These are phyloP conservation scores for Dryadomyces quercus-mongolicae DNA, from an alignment of 2,329 filamentous ascomycete genomes.

Conservation along the genomic window DNA sequence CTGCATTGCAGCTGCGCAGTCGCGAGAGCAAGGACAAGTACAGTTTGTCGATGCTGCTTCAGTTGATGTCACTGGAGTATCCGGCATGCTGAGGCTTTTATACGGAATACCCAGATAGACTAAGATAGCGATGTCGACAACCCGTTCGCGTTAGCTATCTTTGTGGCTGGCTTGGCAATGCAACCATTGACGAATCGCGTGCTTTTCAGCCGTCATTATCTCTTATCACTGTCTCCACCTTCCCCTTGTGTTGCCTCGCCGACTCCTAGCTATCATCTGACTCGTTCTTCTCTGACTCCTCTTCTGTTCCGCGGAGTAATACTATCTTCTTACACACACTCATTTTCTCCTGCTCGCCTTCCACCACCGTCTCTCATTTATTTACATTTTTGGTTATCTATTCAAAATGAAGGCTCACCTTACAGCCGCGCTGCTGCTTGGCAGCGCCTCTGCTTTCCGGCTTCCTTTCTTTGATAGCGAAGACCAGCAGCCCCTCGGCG, in stretches of 20 bases:
- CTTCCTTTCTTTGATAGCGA: constrained; percentile 3
- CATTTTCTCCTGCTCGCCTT: background rate
- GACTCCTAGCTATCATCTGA: background rate
- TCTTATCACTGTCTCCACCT: background rate
- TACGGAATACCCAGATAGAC: too few species aligned
- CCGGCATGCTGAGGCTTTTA: background rate
- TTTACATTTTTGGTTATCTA: background rate
- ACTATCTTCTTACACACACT: too few species aligned
- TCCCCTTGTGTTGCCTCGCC: background rate
- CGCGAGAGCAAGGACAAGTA: background rate
- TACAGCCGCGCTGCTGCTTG: constrained; percentile 9
- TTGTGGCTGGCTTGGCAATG: background rate
- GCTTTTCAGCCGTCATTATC: background rate
- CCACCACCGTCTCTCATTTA: background rate
- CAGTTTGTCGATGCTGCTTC: constrained; percentile 2
- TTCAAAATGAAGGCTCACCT: constrained; percentile 6
- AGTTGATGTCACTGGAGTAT: background rate
- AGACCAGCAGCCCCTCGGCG: constrained; percentile 4
- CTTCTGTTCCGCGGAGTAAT: background rate
- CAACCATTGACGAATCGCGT: background rate
- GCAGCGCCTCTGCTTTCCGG: constrained; percentile 6
- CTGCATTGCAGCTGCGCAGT: background rate
- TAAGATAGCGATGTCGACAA: background rate
- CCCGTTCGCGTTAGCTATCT: too few species aligned
- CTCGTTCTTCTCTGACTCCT: background rate